phyloP scores from a whole-genome alignment of 148 eudicot species.

The Persicaria maculosa region DNA sequence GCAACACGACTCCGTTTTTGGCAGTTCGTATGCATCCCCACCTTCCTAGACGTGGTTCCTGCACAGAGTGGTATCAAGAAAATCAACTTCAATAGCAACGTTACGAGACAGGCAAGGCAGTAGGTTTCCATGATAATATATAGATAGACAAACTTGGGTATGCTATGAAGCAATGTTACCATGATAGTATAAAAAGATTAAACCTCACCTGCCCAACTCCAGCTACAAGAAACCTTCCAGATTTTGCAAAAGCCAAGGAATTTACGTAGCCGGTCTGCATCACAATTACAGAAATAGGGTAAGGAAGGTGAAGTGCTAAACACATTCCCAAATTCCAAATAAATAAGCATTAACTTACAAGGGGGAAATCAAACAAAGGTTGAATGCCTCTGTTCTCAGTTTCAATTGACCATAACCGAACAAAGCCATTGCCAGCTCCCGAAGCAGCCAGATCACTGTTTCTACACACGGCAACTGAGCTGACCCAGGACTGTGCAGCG shows the following conservation, averaged over 20 bases:
- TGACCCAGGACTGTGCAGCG: constrained; percentile 75
- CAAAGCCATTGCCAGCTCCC: constrained; percentile 86
- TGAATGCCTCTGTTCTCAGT: constrained; percentile 61
- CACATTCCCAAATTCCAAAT: background rate
- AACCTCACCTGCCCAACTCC: constrained; percentile 87
- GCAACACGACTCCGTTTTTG: constrained; percentile 71
- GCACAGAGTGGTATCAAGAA: constrained; percentile 13
- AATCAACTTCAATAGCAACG: background rate
- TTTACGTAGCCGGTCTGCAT: constrained; percentile 78
- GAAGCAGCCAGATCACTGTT: constrained; percentile 96
- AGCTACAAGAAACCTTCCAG: constrained; percentile 85
- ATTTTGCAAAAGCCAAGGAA: constrained; percentile 88
- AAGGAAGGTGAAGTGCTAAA: background rate
- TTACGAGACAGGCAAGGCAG: background rate
- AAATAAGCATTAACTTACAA: constrained; percentile 40
- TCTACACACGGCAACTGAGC: constrained; percentile 73
- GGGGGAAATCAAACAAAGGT: constrained; percentile 71
- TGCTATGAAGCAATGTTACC: background rate
- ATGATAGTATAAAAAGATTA: constrained; percentile 1
- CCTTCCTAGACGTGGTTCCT: constrained; percentile 97
- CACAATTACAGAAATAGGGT: background rate
- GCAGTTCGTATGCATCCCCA: constrained; percentile 71
- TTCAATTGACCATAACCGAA: constrained; percentile 80
- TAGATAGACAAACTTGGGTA: background rate
- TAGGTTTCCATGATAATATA: background rate